Evolutionary conservation across 2,329 filamentous ascomycete genomes (phyloP), one percentile per base, ranked within the genome.

Genomic region (Monosporascus ibericus): DNA sequence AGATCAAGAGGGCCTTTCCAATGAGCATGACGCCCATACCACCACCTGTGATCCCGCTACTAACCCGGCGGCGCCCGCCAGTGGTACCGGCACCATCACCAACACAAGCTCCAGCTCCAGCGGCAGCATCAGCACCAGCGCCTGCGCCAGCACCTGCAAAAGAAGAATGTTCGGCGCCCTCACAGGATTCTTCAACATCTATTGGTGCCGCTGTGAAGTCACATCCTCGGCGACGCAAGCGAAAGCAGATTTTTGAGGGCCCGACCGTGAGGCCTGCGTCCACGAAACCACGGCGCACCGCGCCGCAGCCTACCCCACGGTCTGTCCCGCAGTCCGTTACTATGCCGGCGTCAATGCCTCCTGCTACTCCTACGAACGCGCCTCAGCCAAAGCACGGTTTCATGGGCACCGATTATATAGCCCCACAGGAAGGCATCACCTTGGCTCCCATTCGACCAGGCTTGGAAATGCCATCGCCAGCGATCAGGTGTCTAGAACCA

Each of bases 181-280:
- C 54, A 24, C 51, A 53, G 34, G 34, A 39, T 8, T 47, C 54
- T 9, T 50, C 51, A 11, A 72, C 64, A 53, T 79, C 79, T 3
- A 81, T 81, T n/a, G 64, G 75, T 4, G 70, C 72, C 8, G 74
- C 76, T 1, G 77, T 81, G 53, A 81, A 81, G 60, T 67, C 68
- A 9, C 73, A 76, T 39, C 72, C 71, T 6, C 71, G 76, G 22
- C 67, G 71, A 39, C 70, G 77, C 53, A 79, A 75, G 60, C 71
- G 72, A 15, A 79, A 78, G 44, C 47, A 44, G 22, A 53, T 58
- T 6, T 55, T 59, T 14, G 57, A 58, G n/a, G 53, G 55, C 15
- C 27, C 24, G 15, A 46, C 17, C 25, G 24, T 30, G 5, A 46
- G 18, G 15, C 39, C 44, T 17, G 17, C 14, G 30, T 40, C 39